Conservation (phyloP, 768 basidiomycete species). For the Tylopilus subfusipes region DNA sequence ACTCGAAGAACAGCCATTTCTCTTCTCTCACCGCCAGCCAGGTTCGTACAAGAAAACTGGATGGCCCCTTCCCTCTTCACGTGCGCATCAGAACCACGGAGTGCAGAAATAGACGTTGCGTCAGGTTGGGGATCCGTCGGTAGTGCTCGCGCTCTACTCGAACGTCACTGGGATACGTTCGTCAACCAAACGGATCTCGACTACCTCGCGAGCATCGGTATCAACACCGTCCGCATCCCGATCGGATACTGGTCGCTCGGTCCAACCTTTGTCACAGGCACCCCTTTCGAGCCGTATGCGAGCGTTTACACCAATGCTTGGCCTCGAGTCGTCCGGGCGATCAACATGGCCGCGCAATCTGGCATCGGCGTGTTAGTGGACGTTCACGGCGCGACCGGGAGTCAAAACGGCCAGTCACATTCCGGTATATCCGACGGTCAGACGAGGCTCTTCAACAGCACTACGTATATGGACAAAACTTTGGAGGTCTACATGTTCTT, state of each 20-base stretch:
- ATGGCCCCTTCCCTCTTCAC: constrained; percentile 66
- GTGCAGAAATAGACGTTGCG: constrained; percentile 65
- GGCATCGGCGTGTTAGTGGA: constrained; percentile 52
- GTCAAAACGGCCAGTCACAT: constrained; percentile 39
- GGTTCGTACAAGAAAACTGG: constrained; percentile 75
- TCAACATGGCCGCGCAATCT: constrained; percentile 38
- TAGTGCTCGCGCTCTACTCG: constrained; percentile 50
- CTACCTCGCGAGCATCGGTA: constrained; percentile 53
- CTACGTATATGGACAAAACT: constrained; percentile 37
- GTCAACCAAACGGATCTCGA: constrained; percentile 62
- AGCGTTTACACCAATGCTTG: constrained; percentile 44
- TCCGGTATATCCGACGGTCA: constrained; percentile 39
- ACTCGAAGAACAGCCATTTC: no score
- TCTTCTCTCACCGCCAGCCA: constrained; percentile 14
- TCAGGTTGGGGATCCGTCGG: constrained; percentile 41
- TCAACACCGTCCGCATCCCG: constrained; percentile 64
- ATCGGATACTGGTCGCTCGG: constrained; percentile 50
- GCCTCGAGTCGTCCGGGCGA: constrained; percentile 35
- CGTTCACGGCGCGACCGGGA: constrained; percentile 51
- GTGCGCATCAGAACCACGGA: constrained; percentile 49
- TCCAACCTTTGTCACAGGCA: constrained; percentile 30
- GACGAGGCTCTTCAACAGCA: constrained; percentile 36
- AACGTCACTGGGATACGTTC: constrained; percentile 75
- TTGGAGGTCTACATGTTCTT: constrained; percentile 40
- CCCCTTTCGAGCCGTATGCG: constrained; percentile 38